These are phyloP conservation scores for Agarophyton chilense DNA, from an alignment of 23 red algal genomes.

Conservation along the genomic window DNA sequence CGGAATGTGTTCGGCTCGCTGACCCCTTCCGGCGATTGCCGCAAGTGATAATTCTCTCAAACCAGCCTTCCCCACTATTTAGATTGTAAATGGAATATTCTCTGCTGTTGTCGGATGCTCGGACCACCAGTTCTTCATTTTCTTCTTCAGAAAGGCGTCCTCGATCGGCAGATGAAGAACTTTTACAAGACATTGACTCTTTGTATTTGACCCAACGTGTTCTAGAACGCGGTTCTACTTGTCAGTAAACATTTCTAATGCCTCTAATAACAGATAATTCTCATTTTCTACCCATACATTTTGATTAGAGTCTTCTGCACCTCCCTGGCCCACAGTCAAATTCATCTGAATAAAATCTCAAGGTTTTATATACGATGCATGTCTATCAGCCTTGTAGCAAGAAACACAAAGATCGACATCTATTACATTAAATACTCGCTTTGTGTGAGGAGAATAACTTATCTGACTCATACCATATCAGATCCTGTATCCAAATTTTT, in stretches of 20 bases:
- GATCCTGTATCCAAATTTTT: too few relatives aligned
- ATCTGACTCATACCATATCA: too few relatives aligned
- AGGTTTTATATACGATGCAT: conserved; percentile 68
- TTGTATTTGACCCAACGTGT: conserved; percentile 91
- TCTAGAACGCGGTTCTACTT: conserved; percentile 90
- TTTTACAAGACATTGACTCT: conserved; percentile 92
- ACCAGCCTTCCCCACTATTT: conserved; percentile 42
- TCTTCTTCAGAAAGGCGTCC: conserved; percentile 79
- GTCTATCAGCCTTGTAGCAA: conserved; percentile 72
- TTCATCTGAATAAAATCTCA: conserved; percentile 95
- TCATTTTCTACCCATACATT: conserved; percentile 92
- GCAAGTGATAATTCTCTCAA: conserved; percentile 42
- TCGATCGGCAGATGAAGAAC: conserved; percentile 98
- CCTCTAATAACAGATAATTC: conserved; percentile 88
- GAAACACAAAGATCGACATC: conserved; percentile 93
- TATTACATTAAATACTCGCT: too few relatives aligned
- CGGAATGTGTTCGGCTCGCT: conserved; percentile 16
- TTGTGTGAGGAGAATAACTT: too few relatives aligned
- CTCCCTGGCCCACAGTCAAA: conserved; percentile 25
- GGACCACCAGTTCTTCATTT: conserved; percentile 51
- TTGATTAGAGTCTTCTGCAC: conserved; percentile 40
- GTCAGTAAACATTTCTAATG: conserved; percentile 92
- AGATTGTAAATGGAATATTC: conserved; percentile 26
- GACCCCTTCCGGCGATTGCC: conserved; percentile 25
- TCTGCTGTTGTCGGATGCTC: conserved; percentile 19